Percentiles rank a stretch among this genome's conserved stretches.
These are phyloP conservation scores for Elsinoe necatrix DNA, from an alignment of 2,329 filamentous ascomycete genomes.

Conservation along the genomic window DNA sequence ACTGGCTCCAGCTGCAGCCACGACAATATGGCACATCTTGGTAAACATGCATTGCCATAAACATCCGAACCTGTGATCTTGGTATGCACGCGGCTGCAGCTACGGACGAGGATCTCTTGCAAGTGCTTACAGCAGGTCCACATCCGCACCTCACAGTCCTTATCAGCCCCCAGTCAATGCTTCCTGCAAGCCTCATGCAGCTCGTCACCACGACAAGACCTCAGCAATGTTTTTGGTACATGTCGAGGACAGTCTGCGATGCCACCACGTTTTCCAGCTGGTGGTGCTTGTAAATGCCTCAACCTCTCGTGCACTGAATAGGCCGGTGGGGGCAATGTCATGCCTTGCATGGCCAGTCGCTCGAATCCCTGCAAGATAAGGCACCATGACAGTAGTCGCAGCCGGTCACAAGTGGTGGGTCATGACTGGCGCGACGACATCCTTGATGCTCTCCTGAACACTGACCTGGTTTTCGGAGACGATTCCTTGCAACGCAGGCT, in stretches of 20 bases:
- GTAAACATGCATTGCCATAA: neutral
- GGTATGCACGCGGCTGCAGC: neutral
- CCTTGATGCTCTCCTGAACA: neutral
- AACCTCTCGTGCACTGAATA: neutral
- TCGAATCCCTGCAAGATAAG: too few species aligned
- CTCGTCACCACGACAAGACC: neutral
- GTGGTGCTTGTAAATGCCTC: neutral
- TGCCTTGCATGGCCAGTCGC: too few species aligned
- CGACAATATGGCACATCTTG: neutral
- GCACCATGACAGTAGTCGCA: neutral
- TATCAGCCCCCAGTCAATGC: neutral
- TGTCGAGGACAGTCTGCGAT: neutral
- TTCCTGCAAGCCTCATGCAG: conserved; percentile 10
- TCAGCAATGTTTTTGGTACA: neutral
- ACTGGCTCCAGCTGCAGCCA: neutral
- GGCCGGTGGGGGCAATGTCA: neutral
- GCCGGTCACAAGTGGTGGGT: too few species aligned
- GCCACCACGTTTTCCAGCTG: neutral
- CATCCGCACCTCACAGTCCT: too few species aligned
- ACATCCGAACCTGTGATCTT: neutral
- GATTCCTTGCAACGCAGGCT: neutral
- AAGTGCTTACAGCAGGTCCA: too few species aligned
- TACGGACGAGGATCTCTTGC: too few species aligned
- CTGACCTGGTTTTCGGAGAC: neutral
- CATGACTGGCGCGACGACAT: neutral